Evolutionary conservation across 192 early-diverging fungal genomes (phyloP), one percentile per base, ranked within the genome.

Genomic region (Coemansia sp.): DNA sequence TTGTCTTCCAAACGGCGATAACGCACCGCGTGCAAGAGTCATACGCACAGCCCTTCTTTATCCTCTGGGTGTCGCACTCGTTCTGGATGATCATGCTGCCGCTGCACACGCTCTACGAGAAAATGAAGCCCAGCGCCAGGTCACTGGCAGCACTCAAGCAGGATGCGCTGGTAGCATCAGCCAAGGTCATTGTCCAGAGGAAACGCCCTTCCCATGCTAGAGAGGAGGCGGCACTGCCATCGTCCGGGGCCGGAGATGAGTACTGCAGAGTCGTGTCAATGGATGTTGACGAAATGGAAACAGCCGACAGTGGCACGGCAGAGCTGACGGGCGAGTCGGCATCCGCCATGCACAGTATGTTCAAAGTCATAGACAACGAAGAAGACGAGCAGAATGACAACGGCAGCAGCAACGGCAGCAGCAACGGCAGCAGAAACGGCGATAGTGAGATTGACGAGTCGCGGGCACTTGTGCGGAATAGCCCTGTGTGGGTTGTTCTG

Each of bases 31-130:
- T 86, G 46, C 84, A 86, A 59, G 64, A 78, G 69, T 65, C 75
- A 26, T 86, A 69, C 43, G 62, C 69, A 36, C 69, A 83, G 43
- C 84, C 84, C 30, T 86, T 83, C 66, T 82, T 86, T 66, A 86
- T 86, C 34, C 71, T 86, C 57, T 85, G 75, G 75, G 64, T 82
- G 46, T 78, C 84, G 68, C 84, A 86, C 58, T 83, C 84, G 63
- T 68, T 75, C 51, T 82, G 77, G 68, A 44, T 75, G 14, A 33
- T 81, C 16, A 66, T 78, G 41, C 56, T 86, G 66, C 81, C 81
- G 45, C 53, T 86, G 35, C 84, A 83, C 46, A 63, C 62, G 6
- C 38, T 44, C 8, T 72, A 69, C 41, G 81, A 80, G 53, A 66
- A 76, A 69, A 53, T 78, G 62, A 73, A 77, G 70, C 75, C 62